phyloP scores from a whole-genome alignment of 768 basidiomycete genomes.

The Coprinellus micaceus region DNA sequence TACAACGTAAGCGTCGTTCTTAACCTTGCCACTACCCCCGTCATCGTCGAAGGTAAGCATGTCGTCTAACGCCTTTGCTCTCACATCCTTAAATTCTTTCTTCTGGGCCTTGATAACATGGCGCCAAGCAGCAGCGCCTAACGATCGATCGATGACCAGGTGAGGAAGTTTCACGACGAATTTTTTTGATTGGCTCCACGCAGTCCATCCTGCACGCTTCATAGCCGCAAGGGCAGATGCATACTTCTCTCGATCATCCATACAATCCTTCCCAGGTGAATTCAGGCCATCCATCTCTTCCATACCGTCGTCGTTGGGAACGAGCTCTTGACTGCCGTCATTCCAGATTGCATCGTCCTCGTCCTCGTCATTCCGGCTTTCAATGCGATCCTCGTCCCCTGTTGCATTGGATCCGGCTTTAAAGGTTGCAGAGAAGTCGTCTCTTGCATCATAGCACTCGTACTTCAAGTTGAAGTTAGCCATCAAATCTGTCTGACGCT shows the following conservation, averaged over 20 bases:
- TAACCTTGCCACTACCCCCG: background rate
- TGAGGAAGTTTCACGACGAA: too few relatives aligned
- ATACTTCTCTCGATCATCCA: background rate
- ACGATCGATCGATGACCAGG: too few relatives aligned
- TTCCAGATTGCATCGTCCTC: background rate
- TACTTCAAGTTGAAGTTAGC: conserved; percentile 29
- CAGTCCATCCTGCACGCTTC: background rate
- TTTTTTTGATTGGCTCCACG: background rate
- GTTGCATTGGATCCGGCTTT: background rate
- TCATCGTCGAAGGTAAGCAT: background rate
- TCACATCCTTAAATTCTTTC: too few relatives aligned
- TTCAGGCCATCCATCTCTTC: background rate
- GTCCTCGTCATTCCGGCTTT: background rate
- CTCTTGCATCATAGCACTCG: conserved; percentile 33
- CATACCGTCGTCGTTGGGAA: background rate
- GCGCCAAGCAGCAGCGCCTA: too few relatives aligned
- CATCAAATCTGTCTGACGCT: conserved; percentile 17
- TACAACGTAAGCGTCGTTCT: background rate
- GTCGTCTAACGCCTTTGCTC: too few relatives aligned
- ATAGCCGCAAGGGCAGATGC: background rate
- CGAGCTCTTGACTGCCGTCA: background rate
- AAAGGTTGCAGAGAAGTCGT: conserved; percentile 25
- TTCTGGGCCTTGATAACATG: too few relatives aligned
- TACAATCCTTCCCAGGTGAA: background rate
- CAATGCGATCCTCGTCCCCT: background rate